A percentile compares a stretch with the other conserved stretches of the same genome.
phyloP scores from a whole-genome alignment of 169 alveolate genomes.

The Cryptosporidium bovis region DNA sequence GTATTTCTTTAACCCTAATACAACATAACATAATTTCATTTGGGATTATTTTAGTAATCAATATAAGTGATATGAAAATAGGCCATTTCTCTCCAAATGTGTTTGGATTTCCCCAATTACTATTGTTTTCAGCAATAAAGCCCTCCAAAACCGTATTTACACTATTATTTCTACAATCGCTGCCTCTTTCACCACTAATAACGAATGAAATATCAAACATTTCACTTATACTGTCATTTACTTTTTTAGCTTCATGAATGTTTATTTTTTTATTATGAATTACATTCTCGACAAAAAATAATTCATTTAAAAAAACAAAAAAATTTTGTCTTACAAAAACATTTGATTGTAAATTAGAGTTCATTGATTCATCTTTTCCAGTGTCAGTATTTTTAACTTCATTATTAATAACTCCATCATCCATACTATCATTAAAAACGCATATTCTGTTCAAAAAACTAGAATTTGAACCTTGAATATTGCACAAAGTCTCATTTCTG shows the following conservation, averaged over 20 bases:
- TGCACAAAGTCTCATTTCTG: background rate
- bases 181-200: no score
- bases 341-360: background rate
- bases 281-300: constrained; percentile 10
- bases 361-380: background rate
- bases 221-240: constrained; percentile 3
- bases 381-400: no score
- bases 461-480: background rate
- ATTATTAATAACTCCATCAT: no score
- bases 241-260: background rate
- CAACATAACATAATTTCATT: background rate
- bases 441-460: constrained; percentile 36
- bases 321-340: constrained; percentile 2
- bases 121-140: constrained; percentile 1
- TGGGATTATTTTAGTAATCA: constrained; percentile 10
- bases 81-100: constrained; percentile 65
- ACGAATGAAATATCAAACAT: background rate
- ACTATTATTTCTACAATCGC: background rate
- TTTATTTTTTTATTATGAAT: constrained; percentile 25
- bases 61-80: constrained; percentile 1
- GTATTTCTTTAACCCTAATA: no score
- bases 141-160: background rate
- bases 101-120: constrained; percentile 15
- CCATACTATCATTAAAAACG: background rate
- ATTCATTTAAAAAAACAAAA: constrained; percentile 11